phyloP scores from a whole-genome alignment of 495 filamentous ascomycete species.

The Parathielavia appendiculata region DNA sequence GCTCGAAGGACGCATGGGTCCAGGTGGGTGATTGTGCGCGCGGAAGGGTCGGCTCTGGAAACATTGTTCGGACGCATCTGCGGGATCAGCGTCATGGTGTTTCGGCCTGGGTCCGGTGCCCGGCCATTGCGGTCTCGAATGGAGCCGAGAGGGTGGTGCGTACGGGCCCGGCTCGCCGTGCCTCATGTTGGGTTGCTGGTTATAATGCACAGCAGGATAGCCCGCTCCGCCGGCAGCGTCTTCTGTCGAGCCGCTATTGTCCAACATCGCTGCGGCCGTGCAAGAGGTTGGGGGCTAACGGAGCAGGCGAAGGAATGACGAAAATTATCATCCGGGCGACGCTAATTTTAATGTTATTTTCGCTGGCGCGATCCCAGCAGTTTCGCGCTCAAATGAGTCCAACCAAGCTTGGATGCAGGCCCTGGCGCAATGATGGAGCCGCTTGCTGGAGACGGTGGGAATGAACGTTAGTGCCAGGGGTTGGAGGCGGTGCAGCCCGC shows the following conservation, averaged over 20 bases:
- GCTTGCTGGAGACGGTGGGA: slow-evolving; percentile 16
- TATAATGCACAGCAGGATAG: slow-evolving; percentile 11
- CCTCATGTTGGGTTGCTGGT: slow-evolving; percentile 10
- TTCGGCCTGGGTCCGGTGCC: slow-evolving; percentile 30
- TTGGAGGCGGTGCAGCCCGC: slow-evolving; percentile 10
- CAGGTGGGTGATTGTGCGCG: slow-evolving; percentile 22
- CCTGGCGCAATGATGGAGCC: slow-evolving; percentile 23
- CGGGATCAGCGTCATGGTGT: slow-evolving; percentile 23
- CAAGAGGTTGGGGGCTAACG: slow-evolving; percentile 9
- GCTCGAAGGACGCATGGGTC: slow-evolving; percentile 15
- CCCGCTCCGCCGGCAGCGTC: slow-evolving; percentile 17
- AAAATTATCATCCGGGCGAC: slow-evolving; percentile 18
- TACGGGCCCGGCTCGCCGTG: slow-evolving; percentile 19
- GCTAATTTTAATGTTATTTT: slow-evolving; percentile 25
- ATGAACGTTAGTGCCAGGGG: slow-evolving; percentile 22
- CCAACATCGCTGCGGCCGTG: slow-evolving; percentile 16
- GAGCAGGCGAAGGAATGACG: slow-evolving; percentile 12
- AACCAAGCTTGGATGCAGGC: slow-evolving; percentile 17
- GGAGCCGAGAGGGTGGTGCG: slow-evolving; percentile 15
- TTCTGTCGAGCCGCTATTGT: slow-evolving; percentile 9
- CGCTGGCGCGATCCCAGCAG: slow-evolving; percentile 16
- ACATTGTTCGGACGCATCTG: slow-evolving; percentile 25
- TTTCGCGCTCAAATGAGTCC: slow-evolving; percentile 20
- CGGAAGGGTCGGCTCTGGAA: slow-evolving; percentile 22
- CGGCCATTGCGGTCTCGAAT: slow-evolving; percentile 23